Evolutionary conservation across 2,329 filamentous ascomycete genomes (phyloP), one percentile per base, ranked within the genome.

Genomic region (Biscogniauxia marginata): DNA sequence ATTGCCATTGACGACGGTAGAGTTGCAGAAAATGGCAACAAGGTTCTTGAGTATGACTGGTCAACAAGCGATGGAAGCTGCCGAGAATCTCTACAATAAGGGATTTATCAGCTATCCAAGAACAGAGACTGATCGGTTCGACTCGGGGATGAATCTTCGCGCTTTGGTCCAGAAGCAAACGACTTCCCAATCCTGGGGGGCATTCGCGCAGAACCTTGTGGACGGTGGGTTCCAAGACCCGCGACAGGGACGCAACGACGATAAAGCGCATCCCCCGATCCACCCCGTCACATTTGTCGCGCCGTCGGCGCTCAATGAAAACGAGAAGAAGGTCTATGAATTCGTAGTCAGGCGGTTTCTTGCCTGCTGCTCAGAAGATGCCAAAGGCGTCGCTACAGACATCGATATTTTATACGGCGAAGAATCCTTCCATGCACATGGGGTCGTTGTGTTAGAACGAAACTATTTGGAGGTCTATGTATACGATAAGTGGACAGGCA

Each of bases 21-120:
- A 98, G 71, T 78, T 99, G 19, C 95, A 99, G 70, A 99, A 98
- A 75, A 93, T 93, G 75, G 93, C 95, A 11, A 96, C 90, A 62
- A 84, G 87, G 23, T 91, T 96, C 67, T 81, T 99, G 21, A 86
- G 86, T n/a, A 91, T 99, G 86, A 91, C 87, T 61, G 93, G 93
- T 75, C 89, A 96, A 65, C 83, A 88, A 57, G 91, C 96, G 46
- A 97, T 99, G 93, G 88, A 82, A 49, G 80, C 88, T 21, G 95
- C 95, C 4, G 95, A 99, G 73, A 79, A 79, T 4, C 83, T 99
- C 2, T 99, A 99, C 77, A 93, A 92, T 49, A 92, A 89, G 72
- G 95, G 95, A 0, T 98, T 93, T 75, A 96, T 99, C 74, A 97
- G 93, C 73, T 99, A 99, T 73, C 95, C 95, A 1, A 87, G 95